phyloP scores from a whole-genome alignment of 257 asterid genomes.

The Nicotiana otophora region DNA sequence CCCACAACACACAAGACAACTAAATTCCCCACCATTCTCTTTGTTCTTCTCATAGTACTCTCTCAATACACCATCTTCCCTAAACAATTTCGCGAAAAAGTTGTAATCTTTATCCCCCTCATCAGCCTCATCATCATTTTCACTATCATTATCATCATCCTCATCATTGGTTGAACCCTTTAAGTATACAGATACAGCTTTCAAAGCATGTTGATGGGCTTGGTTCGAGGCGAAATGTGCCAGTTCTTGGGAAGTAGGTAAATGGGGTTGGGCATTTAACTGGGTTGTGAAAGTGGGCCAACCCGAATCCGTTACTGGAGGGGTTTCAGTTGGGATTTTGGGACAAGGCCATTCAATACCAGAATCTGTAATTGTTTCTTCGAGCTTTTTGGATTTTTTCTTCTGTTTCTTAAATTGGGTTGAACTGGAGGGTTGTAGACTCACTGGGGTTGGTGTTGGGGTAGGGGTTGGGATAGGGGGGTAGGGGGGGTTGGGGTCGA shows the following conservation, averaged over 20 bases:
- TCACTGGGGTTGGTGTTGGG: neutral
- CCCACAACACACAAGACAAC: constrained; percentile 66
- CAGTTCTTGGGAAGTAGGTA: neutral
- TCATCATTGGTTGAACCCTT: neutral
- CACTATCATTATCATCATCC: neutral
- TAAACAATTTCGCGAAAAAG: constrained; percentile 5
- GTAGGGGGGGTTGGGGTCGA: neutral
- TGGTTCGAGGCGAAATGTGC: neutral
- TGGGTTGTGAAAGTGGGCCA: neutral
- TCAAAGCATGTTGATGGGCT: neutral
- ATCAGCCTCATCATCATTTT: neutral
- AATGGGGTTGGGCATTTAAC: neutral
- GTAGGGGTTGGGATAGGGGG: neutral
- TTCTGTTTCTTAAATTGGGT: neutral
- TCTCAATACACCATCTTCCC: neutral
- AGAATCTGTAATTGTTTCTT: neutral
- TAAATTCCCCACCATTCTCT: constrained; percentile 41
- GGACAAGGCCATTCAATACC: neutral
- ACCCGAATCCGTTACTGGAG: fast-evolving
- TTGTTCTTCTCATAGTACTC: constrained; percentile 10
- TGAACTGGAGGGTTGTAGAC: constrained; percentile 1
- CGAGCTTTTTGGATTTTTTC: neutral
- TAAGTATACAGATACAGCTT: neutral
- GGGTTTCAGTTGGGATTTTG: neutral
- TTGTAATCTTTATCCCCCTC: neutral